Base-by-base conservation (phyloP, 768 basidiomycete species). In the Hygrophorus pudorinus region DNA sequence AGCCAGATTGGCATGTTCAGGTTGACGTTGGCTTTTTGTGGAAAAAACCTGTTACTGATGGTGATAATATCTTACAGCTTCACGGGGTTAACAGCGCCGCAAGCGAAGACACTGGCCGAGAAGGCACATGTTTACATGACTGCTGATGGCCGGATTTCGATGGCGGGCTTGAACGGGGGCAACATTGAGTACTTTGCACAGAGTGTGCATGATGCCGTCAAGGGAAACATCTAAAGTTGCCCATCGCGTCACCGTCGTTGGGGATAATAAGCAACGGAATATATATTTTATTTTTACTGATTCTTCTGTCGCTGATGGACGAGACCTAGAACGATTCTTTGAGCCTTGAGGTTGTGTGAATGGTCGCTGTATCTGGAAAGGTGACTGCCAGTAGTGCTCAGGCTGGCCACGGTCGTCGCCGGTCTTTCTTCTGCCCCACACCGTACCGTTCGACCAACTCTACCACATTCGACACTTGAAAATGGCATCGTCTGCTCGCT, bases 1-100 rank as follows among this genome's bases (percentile, higher is more conserved):
- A 81, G 79, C 59, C 92, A 97, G 61, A 93, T 92, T 50, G 94
- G 94, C 62, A 94, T 97, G 92, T 93, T 93, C 73, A 90, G 89
- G 91, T 91, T 71, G 56, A 16, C 20, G 42, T 47, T 40, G 12
- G n/a, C 42, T 16, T 36, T 17, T 36, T 17, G 34, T 13, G 11
- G 35, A 28, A 11, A 11, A 38, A 20, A 7, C 5, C 29, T 24
- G 40, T 36, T 28, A n/a, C n/a, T n/a, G n/a, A n/a, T 32, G 11
- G 28, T 32, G 44, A n/a, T 45, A 29, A 31, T 35, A 30, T 18
- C 27, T 27, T 37, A 38, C 54, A 85, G 87, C 64, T 93, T 89
- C 70, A 94, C 90, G 37, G 92, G 92, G 16, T 64, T 94, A 55
- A 81, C 77, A 49, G 67, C 79, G 18, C 69, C 72, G 4, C 92